Conservation (phyloP, 2,329 filamentous ascomycete genomes). For the Diaporthe sp. region DNA sequence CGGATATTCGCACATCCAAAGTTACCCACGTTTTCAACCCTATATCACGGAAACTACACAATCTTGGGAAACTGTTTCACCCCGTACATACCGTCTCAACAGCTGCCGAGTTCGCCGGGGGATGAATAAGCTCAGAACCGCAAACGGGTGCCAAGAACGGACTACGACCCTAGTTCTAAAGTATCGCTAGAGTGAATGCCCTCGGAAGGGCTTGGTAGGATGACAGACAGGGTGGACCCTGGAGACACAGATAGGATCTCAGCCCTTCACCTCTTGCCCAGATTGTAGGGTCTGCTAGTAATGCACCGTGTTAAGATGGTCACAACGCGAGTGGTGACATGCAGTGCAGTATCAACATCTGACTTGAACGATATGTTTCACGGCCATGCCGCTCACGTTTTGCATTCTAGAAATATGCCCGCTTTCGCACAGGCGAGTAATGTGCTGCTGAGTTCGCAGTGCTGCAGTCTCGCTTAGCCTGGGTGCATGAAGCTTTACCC, state of each 20-base stretch:
- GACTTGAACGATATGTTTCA: background rate
- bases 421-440: background rate
- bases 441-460: too few relatives aligned
- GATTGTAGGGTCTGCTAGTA: conserved; percentile 8
- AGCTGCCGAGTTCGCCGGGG: background rate
- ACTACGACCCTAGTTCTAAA: background rate
- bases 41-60: background rate
- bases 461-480: background rate
- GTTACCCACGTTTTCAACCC: background rate
- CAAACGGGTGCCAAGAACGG: conserved; percentile 2
- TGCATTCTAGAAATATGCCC: background rate
- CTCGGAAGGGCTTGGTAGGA: background rate
- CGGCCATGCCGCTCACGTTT: background rate
- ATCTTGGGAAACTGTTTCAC: conserved; percentile 6
- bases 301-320: background rate
- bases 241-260: background rate
- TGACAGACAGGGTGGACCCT: background rate
- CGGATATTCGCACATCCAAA: background rate
- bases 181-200: background rate
- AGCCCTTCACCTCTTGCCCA: background rate
- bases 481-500: background rate
- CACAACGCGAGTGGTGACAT: background rate
- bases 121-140: conserved; percentile 6
- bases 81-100: background rate
- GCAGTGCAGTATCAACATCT: background rate